These are phyloP conservation scores for Tetradesmus obliquus DNA, from an alignment of 139 green algal species.

Conservation along the genomic window DNA sequence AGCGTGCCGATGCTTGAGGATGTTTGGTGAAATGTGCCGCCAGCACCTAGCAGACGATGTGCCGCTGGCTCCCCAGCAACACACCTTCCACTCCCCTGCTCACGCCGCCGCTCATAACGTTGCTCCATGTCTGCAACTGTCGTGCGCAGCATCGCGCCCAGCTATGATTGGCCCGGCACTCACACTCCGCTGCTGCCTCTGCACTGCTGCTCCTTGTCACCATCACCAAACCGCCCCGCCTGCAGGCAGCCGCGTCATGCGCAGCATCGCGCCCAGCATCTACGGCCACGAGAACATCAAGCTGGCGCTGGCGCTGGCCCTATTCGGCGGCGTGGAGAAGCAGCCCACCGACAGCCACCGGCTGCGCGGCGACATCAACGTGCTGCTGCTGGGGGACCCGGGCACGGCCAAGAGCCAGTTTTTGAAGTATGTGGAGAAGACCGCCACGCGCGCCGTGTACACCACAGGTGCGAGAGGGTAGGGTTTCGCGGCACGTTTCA, in stretches of 20 bases:
- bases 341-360: constrained; percentile 49
- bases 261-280: constrained; percentile 98
- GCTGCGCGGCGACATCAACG: constrained; percentile 98
- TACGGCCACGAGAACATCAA: constrained; percentile 99
- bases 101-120: background rate
- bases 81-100: background rate
- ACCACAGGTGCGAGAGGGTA: constrained; percentile 78
- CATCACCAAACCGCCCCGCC: background rate
- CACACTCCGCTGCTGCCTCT: background rate
- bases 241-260: constrained; percentile 86
- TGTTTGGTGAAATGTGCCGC: background rate
- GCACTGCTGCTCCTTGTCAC: no score
- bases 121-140: background rate
- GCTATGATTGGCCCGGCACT: constrained; percentile 59
- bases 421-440: constrained; percentile 99
- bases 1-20: background rate
- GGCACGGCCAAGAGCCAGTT: constrained; percentile 98
- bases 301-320: constrained; percentile 89
- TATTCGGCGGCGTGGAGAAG: constrained; percentile 95
- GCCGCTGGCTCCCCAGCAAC: background rate
- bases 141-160: constrained; percentile 98
- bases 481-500: no score
- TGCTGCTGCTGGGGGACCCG: constrained; percentile 98
- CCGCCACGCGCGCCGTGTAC: constrained; percentile 93
- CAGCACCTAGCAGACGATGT: background rate